Evolutionary conservation across 352 stramenopile genomes (phyloP), one percentile per base, ranked within the genome.

Genomic region (Globisporangium splendens): DNA sequence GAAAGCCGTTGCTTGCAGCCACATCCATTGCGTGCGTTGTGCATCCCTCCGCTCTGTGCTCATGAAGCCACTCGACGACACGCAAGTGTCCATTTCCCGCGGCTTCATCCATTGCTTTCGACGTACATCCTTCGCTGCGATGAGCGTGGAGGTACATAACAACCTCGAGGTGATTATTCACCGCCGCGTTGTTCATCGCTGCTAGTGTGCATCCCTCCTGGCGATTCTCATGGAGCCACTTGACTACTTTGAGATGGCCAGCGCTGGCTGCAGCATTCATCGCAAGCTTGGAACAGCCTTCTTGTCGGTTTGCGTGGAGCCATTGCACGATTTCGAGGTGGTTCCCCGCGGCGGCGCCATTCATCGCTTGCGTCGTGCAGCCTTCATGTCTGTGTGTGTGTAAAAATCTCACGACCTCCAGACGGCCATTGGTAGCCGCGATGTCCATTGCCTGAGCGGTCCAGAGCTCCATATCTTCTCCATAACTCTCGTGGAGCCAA

Each of bases 401-500:
- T 3, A 63, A n/a, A 22, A 57, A 57, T 22, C 42, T 38, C 12
- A 63, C 56, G 14, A 57, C 17, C 15, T 33, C 48, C 3, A 57
- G 41, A 35, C 65, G 61, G 3, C 59, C 59, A 43, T 64, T 64
- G n/a, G 51, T 35, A 11, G 60, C 64, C 8, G 64, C 64, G 38
- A 47, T 54, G 35, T 70, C 56, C 35, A 70, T 63, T 38, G 50
- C 73, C 42, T 35, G 55, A 18, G 21, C 59, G 35, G 59, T 77
- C 15, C 49, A 61, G 4, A 61, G 46, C 8, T 21, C 20, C 5
- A 11, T 2, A 20, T 69, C 6, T 41, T 61, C 15, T 60, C 56
- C n/a, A 65, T 66, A 62, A 49, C 64, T 54, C 18, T 50, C 31
- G 55, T 68, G 39, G 4, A 72, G 39, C 56, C 63, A 72, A 17